Percentiles rank a stretch among this genome's conserved stretches.
Conservation (phyloP, 2,329 filamentous ascomycete genomes). For the Cordyceps cicadae region DNA sequence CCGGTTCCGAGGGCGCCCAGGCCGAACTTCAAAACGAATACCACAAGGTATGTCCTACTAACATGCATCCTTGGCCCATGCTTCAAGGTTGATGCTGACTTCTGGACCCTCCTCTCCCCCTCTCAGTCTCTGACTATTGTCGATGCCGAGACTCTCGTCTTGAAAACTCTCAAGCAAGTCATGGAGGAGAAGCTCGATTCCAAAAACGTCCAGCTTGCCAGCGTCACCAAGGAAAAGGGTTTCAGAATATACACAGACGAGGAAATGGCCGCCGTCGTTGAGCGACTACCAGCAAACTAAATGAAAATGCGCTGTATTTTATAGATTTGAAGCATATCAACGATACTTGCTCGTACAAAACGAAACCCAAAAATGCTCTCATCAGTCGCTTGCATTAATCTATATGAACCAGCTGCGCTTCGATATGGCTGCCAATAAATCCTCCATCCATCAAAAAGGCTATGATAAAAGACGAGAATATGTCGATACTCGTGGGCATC, state of each 20-base stretch:
- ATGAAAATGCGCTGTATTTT: conserved; percentile 12
- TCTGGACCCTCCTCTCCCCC: conserved; percentile 6
- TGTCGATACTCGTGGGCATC: background rate
- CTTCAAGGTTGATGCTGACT: background rate
- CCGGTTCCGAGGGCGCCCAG: conserved; percentile 92
- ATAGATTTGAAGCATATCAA: conserved; percentile 13
- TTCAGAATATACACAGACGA: conserved; percentile 98
- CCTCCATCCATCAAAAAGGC: background rate
- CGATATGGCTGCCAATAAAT: background rate
- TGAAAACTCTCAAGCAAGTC: conserved; percentile 98
- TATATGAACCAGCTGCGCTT: background rate
- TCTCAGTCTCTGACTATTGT: conserved; percentile 72
- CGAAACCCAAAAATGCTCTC: background rate
- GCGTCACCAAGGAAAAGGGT: conserved; percentile 93
- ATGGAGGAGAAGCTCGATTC: conserved; percentile 99
- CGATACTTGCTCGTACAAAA: conserved; percentile 3
- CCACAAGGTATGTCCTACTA: conserved; percentile 57
- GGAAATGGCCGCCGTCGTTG: conserved; percentile 91
- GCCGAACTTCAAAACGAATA: conserved; percentile 98
- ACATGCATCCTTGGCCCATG: background rate
- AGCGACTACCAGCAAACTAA: conserved; percentile 64
- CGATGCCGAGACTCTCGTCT: conserved; percentile 87
- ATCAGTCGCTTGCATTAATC: conserved; percentile 2
- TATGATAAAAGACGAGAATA: background rate
- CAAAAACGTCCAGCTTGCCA: conserved; percentile 97